A percentile compares a stretch with the other conserved stretches of the same genome.
phyloP scores from a whole-genome alignment of 306 rosid species.

The Clitoria ternatea region DNA sequence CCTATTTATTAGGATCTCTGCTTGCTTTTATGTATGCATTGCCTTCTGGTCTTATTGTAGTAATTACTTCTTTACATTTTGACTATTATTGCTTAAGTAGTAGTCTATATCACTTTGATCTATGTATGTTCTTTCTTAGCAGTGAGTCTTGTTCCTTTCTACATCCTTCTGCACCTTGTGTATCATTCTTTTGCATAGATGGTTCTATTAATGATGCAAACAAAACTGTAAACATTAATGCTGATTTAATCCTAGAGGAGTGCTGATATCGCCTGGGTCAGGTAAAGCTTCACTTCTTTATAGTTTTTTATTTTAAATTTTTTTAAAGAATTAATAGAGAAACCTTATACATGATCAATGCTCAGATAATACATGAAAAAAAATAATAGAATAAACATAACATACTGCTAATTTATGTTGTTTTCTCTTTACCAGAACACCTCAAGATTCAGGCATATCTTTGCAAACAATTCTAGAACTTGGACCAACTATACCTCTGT shows the following conservation, averaged over 20 bases:
- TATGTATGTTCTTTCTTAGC: slow-evolving; percentile 43
- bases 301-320: neutral
- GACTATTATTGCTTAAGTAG: neutral
- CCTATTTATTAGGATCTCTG: too few species aligned
- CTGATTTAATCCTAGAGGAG: slow-evolving; percentile 82
- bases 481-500: slow-evolving; percentile 69
- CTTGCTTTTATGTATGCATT: neutral
- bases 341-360: neutral
- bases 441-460: slow-evolving; percentile 85
- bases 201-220: slow-evolving; percentile 33
- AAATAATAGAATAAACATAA: neutral
- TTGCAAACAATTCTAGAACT: slow-evolving; percentile 77
- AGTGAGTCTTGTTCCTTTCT: slow-evolving; percentile 60
- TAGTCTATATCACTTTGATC: neutral
- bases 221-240: slow-evolving; percentile 33
- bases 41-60: neutral
- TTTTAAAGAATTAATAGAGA: neutral
- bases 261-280: slow-evolving; percentile 90
- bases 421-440: slow-evolving; percentile 42
- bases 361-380: neutral
- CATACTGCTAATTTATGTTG: neutral
- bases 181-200: slow-evolving; percentile 48
- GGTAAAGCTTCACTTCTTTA: slow-evolving; percentile 38
- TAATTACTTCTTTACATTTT: neutral
- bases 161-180: slow-evolving; percentile 53